Evolutionary conservation across 1,139 yeast genomes (phyloP).

Genomic region (Chernovozyma aurita): DNA sequence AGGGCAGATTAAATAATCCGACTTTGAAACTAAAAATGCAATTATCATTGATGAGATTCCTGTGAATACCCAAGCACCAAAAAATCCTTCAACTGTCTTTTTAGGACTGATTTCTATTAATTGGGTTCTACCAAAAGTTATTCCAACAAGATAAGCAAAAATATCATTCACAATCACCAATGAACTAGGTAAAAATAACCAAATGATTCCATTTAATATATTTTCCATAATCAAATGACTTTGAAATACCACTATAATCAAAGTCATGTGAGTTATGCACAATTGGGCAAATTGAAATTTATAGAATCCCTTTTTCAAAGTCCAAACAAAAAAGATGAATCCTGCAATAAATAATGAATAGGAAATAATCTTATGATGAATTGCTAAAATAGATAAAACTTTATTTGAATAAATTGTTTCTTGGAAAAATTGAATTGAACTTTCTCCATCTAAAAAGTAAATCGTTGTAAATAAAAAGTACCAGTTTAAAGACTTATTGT

Average conservation of each 20-base stretch:
- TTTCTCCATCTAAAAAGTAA: constrained; percentile 85
- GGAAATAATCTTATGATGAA: constrained; percentile 79
- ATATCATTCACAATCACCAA: constrained; percentile 92
- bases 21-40: constrained; percentile 59
- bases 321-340: constrained; percentile 82
- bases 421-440: constrained; percentile 60
- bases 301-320: constrained; percentile 83
- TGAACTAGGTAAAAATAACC: constrained; percentile 92
- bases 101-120: constrained; percentile 92
- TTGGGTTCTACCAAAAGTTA: constrained; percentile 91
- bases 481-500: constrained; percentile 88
- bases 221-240: constrained; percentile 90
- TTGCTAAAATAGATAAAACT: constrained; percentile 38
- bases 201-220: constrained; percentile 83
- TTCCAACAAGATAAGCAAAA: constrained; percentile 95
- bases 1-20: constrained; percentile 84
- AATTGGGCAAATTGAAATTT: constrained; percentile 92
- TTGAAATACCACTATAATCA: constrained; percentile 86
- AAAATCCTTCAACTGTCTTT: constrained; percentile 94
- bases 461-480: constrained; percentile 76
- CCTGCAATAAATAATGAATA: constrained; percentile 86
- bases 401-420: constrained; percentile 40
- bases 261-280: constrained; percentile 91
- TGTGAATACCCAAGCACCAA: constrained; percentile 97
- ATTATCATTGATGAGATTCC: constrained; percentile 67